These are phyloP conservation scores for carrot (Daucus carota) DNA, from an alignment of 129 eudicot genomes.

Conservation along the genomic window DNA sequence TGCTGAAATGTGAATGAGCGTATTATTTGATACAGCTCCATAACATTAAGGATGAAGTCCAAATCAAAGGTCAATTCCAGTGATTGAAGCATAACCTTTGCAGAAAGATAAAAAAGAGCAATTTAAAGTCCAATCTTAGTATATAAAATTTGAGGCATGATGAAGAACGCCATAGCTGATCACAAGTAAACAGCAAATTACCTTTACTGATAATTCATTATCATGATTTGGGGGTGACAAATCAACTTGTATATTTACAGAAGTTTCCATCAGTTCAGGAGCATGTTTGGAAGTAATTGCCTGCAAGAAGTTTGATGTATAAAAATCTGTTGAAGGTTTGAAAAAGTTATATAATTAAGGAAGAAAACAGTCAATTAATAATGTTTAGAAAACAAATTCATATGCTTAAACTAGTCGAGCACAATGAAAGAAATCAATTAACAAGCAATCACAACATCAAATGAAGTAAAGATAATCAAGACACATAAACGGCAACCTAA, in stretches of 20 bases:
- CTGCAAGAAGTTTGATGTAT: conserved; percentile 22
- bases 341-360: not conserved
- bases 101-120: conserved; percentile 15
- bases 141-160: conserved; percentile 1
- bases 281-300: conserved; percentile 23
- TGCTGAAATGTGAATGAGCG: conserved; percentile 37
- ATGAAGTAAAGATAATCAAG: not conserved
- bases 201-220: conserved; percentile 45
- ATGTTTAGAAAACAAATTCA: not conserved
- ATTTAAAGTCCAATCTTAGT: not conserved
- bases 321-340: not conserved
- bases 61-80: conserved; percentile 52
- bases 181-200: conserved; percentile 9
- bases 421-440: not conserved
- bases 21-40: conserved; percentile 46
- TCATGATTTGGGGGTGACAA: conserved; percentile 38
- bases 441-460: not conserved
- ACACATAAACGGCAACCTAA: not conserved
- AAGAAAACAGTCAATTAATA: not conserved
- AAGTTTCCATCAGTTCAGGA: conserved; percentile 29
- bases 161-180: conserved; percentile 5
- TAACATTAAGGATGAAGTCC: conserved; percentile 35
- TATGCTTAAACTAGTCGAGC: not conserved
- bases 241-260: conserved; percentile 48
- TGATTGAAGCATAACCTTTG: conserved; percentile 69